phyloP scores from a whole-genome alignment of 2,329 filamentous ascomycete species.

The Cladobotryum protrusum region DNA sequence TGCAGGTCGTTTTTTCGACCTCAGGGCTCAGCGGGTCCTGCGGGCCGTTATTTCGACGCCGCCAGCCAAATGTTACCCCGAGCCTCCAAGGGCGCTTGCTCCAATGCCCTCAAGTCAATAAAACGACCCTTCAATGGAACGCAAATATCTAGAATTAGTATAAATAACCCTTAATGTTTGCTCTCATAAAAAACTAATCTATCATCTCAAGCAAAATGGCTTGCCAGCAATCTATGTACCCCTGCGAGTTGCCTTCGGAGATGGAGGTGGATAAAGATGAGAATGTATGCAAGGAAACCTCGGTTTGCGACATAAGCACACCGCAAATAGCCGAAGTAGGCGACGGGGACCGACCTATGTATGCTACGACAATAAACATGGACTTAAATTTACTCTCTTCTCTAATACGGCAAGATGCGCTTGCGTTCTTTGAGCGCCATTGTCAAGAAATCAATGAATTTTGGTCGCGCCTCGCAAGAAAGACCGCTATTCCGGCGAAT shows the following conservation, averaged over 20 bases:
- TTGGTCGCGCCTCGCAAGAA: constrained; percentile 3
- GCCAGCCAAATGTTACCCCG: no score
- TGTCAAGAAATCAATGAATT: constrained; percentile 6
- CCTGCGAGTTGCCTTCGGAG: not conserved
- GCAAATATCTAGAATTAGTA: no score
- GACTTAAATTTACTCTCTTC: constrained; percentile 4
- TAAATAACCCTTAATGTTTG: no score
- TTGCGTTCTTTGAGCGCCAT: constrained; percentile 1
- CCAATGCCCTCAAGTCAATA: no score
- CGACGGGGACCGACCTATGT: not conserved
- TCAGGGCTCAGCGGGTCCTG: no score
- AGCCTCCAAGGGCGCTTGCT: no score
- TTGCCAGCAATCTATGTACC: not conserved
- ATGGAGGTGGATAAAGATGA: constrained; percentile 4
- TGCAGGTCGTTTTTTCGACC: no score
- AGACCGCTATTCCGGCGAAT: constrained; percentile 1
- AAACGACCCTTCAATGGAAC: no score
- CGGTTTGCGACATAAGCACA: not conserved
- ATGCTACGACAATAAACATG: constrained; percentile 2
- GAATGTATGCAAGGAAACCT: not conserved
- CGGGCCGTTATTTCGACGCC: no score
- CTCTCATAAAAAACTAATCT: no score
- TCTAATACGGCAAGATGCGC: constrained; percentile 1
- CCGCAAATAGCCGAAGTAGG: not conserved
- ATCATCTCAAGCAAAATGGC: not conserved